phyloP scores from a whole-genome alignment of 129 eudicot genomes.

The Smallanthus sonchifolius region DNA sequence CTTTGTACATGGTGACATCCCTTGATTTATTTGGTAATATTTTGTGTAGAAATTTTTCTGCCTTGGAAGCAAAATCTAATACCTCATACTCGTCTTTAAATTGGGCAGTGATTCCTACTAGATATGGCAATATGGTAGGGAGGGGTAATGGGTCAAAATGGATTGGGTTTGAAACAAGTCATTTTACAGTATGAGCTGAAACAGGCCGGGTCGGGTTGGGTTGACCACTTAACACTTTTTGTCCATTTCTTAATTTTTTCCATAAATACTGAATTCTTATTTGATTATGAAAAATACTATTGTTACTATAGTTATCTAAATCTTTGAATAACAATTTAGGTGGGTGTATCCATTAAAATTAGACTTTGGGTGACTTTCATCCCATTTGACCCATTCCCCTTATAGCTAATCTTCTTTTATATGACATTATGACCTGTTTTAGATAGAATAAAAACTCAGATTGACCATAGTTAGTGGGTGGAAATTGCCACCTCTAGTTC shows the following conservation, averaged over 20 bases:
- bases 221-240: not conserved
- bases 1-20: slow-evolving; percentile 1
- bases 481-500: not conserved
- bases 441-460: not conserved
- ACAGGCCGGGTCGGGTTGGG: not conserved
- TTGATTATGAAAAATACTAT: not conserved
- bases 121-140: not conserved
- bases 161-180: not conserved
- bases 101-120: not conserved
- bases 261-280: not conserved
- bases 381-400: not conserved
- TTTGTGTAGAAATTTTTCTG: not conserved
- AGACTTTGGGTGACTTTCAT: not conserved
- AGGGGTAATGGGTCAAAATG: not conserved
- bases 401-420: not conserved
- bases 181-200: not conserved
- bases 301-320: not conserved
- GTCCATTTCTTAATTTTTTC: not conserved
- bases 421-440: not conserved
- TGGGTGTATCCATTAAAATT: not conserved
- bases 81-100: not conserved
- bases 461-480: not conserved
- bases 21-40: not conserved
- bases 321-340: not conserved
- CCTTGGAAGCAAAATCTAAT: not conserved